These are phyloP conservation scores for Colletotrichum karsti DNA, from an alignment of 2,329 filamentous ascomycete species.

Conservation along the genomic window DNA sequence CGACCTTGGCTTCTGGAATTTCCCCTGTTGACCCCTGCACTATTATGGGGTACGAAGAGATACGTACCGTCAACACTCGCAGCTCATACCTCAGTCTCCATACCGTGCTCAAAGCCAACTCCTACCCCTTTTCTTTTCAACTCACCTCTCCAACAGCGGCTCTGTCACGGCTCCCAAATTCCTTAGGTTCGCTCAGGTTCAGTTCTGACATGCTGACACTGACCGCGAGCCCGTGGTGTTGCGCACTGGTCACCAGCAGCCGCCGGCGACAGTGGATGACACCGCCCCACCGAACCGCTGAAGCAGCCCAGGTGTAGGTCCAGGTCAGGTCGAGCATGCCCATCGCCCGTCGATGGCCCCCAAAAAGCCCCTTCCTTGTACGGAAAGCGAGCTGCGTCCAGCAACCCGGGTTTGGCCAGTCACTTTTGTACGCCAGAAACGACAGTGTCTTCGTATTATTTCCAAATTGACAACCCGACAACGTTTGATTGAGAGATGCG, in stretches of 20 bases:
- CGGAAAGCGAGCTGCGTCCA: background rate
- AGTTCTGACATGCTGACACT: background rate
- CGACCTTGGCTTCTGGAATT: slow-evolving; percentile 22
- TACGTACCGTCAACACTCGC: background rate
- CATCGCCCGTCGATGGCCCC: slow-evolving; percentile 26
- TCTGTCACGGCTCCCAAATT: background rate
- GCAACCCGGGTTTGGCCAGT: background rate
- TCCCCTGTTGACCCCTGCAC: slow-evolving; percentile 25
- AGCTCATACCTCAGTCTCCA: background rate
- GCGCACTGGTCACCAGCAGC: slow-evolving; percentile 14
- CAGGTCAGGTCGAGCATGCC: slow-evolving; percentile 21
- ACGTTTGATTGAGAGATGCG: background rate
- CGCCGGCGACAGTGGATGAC: slow-evolving; percentile 6
- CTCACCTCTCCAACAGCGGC: background rate
- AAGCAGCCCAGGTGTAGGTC: too few species aligned
- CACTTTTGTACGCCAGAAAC: too few species aligned
- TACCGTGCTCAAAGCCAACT: background rate
- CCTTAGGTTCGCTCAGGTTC: background rate
- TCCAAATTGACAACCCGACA: too few species aligned
- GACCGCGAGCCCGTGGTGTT: background rate
- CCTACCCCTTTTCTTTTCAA: background rate
- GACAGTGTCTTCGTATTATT: too few species aligned
- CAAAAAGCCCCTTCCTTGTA: slow-evolving; percentile 19
- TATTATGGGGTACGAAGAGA: background rate
- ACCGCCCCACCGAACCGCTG: slow-evolving; percentile 18